Evolutionary conservation across 495 filamentous ascomycete species (phyloP).

Genomic region (Podospora comata): DNA sequence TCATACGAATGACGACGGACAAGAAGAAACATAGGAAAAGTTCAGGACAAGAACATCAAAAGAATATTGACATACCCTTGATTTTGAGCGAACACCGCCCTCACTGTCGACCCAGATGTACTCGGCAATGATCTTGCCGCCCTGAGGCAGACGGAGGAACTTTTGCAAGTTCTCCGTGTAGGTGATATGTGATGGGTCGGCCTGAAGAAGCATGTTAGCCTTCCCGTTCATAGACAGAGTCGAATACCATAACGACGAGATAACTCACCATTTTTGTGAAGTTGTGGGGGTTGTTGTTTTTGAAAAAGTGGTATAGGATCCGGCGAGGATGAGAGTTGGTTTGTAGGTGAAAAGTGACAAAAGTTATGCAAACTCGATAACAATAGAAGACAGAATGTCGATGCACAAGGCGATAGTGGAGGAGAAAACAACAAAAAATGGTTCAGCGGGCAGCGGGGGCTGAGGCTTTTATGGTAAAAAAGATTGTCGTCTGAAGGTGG

Average conservation of each 20-base stretch:
- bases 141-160: slow-evolving; percentile 85
- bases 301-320: slow-evolving; percentile 5
- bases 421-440: not conserved
- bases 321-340: not conserved
- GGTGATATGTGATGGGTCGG: slow-evolving; percentile 19
- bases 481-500: slow-evolving; percentile 6
- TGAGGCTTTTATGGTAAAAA: slow-evolving; percentile 7
- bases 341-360: not conserved
- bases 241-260: not conserved
- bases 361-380: not conserved
- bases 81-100: slow-evolving; percentile 80
- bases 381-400: not conserved
- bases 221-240: not conserved
- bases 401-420: slow-evolving; percentile 4
- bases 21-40: slow-evolving; percentile 18
- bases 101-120: slow-evolving; percentile 95
- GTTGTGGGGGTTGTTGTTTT: not conserved
- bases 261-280: slow-evolving; percentile 18
- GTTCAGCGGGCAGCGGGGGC: not conserved
- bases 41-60: slow-evolving; percentile 16
- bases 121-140: slow-evolving; percentile 70
- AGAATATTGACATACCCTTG: slow-evolving; percentile 65
- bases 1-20: not conserved
- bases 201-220: not conserved
- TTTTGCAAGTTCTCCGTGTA: slow-evolving; percentile 58